These are phyloP conservation scores for Thermochaetoides thermophila DNA, from an alignment of 495 filamentous ascomycete species.

Conservation along the genomic window DNA sequence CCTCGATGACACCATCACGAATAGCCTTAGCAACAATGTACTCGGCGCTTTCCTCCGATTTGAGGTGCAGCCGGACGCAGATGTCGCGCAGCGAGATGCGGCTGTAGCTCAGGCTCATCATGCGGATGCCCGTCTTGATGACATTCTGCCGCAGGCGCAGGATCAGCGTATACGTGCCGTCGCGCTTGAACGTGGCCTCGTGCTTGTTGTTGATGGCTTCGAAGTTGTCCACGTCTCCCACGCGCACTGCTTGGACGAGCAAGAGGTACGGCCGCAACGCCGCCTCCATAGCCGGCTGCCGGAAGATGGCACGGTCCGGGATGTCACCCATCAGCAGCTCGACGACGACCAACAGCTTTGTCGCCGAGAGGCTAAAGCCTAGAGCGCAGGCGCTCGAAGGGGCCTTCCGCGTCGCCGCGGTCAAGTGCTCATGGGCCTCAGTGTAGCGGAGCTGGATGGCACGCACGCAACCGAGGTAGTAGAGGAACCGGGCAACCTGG, in stretches of 20 bases:
- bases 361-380: constrained; percentile 89
- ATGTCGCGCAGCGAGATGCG: constrained; percentile 96
- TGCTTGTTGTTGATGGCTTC: constrained; percentile 66
- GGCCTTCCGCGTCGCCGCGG: constrained; percentile 83
- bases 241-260: constrained; percentile 86
- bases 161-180: constrained; percentile 91
- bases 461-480: constrained; percentile 89
- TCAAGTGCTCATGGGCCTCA: constrained; percentile 87
- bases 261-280: constrained; percentile 83
- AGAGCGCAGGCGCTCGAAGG: constrained; percentile 76
- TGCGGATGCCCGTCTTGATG: constrained; percentile 97
- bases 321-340: constrained; percentile 98
- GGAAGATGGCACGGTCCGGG: constrained; percentile 86
- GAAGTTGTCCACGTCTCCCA: constrained; percentile 87
- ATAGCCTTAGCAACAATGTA: constrained; percentile 99
- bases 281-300: constrained; percentile 67
- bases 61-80: constrained; percentile 83
- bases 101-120: constrained; percentile 97
- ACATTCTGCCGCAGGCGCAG: constrained; percentile 92
- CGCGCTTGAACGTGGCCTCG: constrained; percentile 70
- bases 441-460: constrained; percentile 93
- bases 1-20: constrained; percentile 94
- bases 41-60: constrained; percentile 89
- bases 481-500: constrained; percentile 90
- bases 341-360: constrained; percentile 85